Percentiles rank a stretch among this genome's conserved stretches.
These are phyloP conservation scores for Rhynchospora tenuis DNA, from an alignment of 176 grass and related monocot species.

Conservation along the genomic window DNA sequence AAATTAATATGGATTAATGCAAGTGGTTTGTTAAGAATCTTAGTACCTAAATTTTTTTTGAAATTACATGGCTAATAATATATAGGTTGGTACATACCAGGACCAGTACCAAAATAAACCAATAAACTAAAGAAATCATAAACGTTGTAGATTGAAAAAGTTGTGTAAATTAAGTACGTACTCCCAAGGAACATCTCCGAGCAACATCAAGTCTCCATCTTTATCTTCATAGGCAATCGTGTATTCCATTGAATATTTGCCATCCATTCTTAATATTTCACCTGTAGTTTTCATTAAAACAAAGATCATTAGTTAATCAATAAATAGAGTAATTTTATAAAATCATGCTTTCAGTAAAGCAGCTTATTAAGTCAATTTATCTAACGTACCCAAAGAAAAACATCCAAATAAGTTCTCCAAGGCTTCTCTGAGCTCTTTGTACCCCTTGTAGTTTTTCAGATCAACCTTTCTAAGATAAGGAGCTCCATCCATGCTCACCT, in stretches of 20 bases:
- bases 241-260: constrained; percentile 8
- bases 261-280: constrained; percentile 19
- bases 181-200: constrained; percentile 41
- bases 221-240: constrained; percentile 28
- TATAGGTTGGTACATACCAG: neutral
- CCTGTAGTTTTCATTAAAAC: neutral
- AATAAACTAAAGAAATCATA: neutral
- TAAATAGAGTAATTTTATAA: neutral
- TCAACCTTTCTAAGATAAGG: constrained; percentile 45
- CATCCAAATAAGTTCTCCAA: constrained; percentile 45
- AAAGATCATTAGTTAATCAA: neutral
- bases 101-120: neutral
- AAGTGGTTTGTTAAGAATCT: neutral
- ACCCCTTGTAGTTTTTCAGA: constrained; percentile 28
- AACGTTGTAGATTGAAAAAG: neutral
- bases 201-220: constrained; percentile 24
- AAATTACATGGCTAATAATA: neutral
- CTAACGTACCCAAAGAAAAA: constrained; percentile 27
- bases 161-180: constrained; percentile 7
- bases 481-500: constrained; percentile 49
- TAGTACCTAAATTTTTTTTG: neutral
- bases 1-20: neutral
- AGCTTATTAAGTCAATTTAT: neutral
- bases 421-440: constrained; percentile 33
- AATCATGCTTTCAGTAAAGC: neutral